Evolutionary conservation across 108 stramenopile genomes (phyloP).

Genomic region (Nitzschia putrida): DNA sequence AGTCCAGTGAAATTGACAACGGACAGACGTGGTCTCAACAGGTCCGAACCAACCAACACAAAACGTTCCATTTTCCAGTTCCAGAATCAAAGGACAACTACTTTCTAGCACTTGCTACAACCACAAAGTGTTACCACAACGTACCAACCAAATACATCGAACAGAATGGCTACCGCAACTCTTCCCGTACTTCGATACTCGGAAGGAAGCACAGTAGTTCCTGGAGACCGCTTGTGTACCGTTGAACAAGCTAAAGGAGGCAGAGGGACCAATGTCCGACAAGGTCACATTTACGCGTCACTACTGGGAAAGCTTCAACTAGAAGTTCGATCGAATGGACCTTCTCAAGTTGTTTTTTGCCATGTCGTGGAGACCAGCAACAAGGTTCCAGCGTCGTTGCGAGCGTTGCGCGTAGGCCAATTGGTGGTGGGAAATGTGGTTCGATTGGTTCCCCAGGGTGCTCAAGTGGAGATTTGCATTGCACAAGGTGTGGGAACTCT

Average conservation of each 20-base stretch:
- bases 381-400: background rate
- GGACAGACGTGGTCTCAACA: too few species aligned
- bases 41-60: too few species aligned
- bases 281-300: constrained; percentile 65
- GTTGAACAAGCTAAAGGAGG: constrained; percentile 51
- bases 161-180: background rate
- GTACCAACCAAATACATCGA: background rate
- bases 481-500: constrained; percentile 24
- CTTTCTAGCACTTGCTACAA: too few species aligned
- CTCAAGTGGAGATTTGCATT: constrained; percentile 66
- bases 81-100: too few species aligned
- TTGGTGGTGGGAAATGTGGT: constrained; percentile 63
- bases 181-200: constrained; percentile 55
- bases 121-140: background rate
- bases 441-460: constrained; percentile 62
- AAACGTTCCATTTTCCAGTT: too few species aligned
- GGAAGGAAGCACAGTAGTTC: constrained; percentile 56
- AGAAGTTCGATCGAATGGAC: background rate
- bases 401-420: constrained; percentile 56
- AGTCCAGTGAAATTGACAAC: too few species aligned
- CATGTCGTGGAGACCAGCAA: background rate
- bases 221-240: constrained; percentile 76
- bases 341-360: constrained; percentile 6
- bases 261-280: constrained; percentile 64
- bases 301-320: constrained; percentile 48